Evolutionary conservation across 108 stramenopile genomes (phyloP).

Genomic region (Craspedostauros australis): DNA sequence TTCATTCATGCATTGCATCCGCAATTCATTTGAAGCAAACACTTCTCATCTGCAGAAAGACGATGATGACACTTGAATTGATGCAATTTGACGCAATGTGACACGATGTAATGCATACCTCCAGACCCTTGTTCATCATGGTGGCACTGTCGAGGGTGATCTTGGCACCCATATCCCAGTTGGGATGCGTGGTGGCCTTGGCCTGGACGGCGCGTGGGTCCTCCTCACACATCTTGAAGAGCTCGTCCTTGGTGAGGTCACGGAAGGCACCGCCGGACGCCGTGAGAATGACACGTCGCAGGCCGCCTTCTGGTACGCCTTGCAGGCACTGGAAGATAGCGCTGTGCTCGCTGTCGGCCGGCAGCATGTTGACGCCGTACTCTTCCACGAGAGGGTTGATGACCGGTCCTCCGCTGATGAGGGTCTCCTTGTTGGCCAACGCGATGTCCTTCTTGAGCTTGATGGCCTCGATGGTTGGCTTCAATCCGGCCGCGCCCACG

Average conservation of each 20-base stretch:
- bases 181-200: conserved; percentile 97
- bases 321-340: conserved; percentile 97
- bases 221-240: conserved; percentile 74
- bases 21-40: too few species aligned
- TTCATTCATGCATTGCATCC: too few species aligned
- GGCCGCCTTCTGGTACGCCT: conserved; percentile 87
- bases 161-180: conserved; percentile 93
- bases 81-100: too few species aligned
- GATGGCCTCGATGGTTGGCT: conserved; percentile 93
- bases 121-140: conserved; percentile 98
- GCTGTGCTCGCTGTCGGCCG: conserved; percentile 91
- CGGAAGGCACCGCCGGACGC: conserved; percentile 96
- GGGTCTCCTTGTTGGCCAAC: conserved; percentile 95
- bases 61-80: not conserved
- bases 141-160: conserved; percentile 97
- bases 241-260: conserved; percentile 88
- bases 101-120: conserved; percentile 58
- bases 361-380: conserved; percentile 94
- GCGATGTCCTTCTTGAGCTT: conserved; percentile 93
- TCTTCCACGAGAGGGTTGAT: conserved; percentile 91
- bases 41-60: too few species aligned
- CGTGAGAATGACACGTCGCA: conserved; percentile 89
- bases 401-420: conserved; percentile 94
- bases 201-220: conserved; percentile 78
- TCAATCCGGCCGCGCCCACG: conserved; percentile 92